Evolutionary conservation across 2,329 filamentous ascomycete genomes (phyloP).

Genomic region (Verticillium albo-atrum): DNA sequence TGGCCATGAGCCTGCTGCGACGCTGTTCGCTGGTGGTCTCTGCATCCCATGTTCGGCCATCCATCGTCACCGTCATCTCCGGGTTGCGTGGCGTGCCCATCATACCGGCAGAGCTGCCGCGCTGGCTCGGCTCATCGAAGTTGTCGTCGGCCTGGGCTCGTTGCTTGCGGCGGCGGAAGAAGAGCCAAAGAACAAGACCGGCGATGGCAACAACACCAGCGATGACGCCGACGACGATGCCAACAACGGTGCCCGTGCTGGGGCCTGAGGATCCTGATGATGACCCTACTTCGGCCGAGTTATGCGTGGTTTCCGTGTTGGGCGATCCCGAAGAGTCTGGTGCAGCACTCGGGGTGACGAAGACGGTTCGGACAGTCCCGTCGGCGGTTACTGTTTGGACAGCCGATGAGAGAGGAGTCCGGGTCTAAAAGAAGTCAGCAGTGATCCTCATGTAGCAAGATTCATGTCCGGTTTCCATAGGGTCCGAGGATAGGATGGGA

Average conservation of each 20-base stretch:
- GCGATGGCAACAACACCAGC: constrained; percentile 34
- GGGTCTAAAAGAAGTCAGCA: constrained; percentile 13
- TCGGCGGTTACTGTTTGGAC: constrained; percentile 51
- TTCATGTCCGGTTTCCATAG: no score
- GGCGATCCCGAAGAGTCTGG: constrained; percentile 12
- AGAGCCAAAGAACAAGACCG: constrained; percentile 33
- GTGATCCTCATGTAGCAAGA: background rate
- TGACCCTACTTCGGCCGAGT: background rate
- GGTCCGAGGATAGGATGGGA: background rate
- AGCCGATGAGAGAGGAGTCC: constrained; percentile 20
- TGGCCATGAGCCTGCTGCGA: constrained; percentile 50
- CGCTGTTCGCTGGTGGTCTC: constrained; percentile 9
- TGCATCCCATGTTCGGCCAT: constrained; percentile 12
- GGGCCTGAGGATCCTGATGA: constrained; percentile 19
- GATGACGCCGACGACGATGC: constrained; percentile 32
- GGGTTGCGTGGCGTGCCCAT: constrained; percentile 36
- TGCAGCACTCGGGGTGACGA: constrained; percentile 39
- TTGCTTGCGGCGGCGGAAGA: constrained; percentile 39
- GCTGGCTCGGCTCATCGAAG: constrained; percentile 33
- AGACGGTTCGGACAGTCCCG: constrained; percentile 51
- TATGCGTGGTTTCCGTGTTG: constrained; percentile 6
- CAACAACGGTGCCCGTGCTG: constrained; percentile 43
- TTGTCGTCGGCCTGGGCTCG: constrained; percentile 22
- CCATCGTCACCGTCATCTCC: constrained; percentile 33
- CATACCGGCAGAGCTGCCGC: constrained; percentile 47